A percentile compares a stretch with the other conserved stretches of the same genome.
Evolutionary conservation across 352 stramenopile species (phyloP).

Genomic region (Aphanomyces stellatus): DNA sequence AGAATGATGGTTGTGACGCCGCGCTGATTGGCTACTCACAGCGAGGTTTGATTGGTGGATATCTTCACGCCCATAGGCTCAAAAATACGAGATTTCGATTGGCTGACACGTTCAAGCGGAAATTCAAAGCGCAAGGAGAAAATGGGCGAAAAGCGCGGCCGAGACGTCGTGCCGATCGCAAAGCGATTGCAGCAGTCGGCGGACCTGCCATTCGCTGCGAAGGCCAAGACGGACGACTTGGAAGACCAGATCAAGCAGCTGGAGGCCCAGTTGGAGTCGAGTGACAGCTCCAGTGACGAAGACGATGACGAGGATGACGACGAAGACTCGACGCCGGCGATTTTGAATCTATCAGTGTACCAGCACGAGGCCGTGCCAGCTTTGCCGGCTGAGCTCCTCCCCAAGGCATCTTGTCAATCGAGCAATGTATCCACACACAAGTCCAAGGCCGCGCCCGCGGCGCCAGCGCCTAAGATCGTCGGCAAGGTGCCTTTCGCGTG

Average conservation of each 20-base stretch:
- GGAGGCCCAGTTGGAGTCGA: conserved; percentile 51
- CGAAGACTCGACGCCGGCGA: conserved; percentile 5
- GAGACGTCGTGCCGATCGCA: conserved; percentile 61
- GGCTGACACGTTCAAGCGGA: too few relatives aligned
- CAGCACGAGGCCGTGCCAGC: conserved; percentile 51
- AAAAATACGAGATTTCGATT: too few relatives aligned
- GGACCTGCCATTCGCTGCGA: conserved; percentile 35
- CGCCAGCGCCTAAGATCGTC: conserved; percentile 16
- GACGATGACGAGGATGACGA: conserved; percentile 13
- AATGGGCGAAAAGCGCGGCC: background rate
- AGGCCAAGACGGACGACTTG: conserved; percentile 43
- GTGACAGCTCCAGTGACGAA: conserved; percentile 7
- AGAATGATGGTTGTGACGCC: too few relatives aligned
- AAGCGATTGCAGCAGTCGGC: conserved; percentile 75
- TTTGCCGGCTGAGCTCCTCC: conserved; percentile 48
- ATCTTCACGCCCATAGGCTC: too few relatives aligned
- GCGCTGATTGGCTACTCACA: too few relatives aligned
- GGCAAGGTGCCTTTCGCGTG: conserved; percentile 69
- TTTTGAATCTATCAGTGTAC: conserved; percentile 63
- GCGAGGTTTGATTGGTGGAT: conserved; percentile 12
- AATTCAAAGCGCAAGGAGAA: too few relatives aligned
- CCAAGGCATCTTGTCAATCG: conserved; percentile 21
- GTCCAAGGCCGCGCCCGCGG: conserved; percentile 23
- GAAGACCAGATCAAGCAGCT: conserved; percentile 56
- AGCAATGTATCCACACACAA: conserved; percentile 25